Evolutionary conservation across 2,329 filamentous ascomycete genomes (phyloP).

Genomic region (Ophiosphaerella herpotricha): DNA sequence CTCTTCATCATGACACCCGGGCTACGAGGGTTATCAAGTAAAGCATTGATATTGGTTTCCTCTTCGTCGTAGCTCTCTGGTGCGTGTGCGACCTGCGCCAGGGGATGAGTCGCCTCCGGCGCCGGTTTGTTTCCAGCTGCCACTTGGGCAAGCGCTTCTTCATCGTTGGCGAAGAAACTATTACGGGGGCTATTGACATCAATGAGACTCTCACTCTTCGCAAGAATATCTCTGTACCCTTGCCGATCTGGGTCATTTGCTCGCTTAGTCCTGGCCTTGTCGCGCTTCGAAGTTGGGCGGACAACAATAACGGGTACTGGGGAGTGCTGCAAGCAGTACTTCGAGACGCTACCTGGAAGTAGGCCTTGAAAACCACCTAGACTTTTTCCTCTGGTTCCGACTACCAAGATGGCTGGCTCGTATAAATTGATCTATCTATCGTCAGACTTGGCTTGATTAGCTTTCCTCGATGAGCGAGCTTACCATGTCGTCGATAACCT

Average conservation of each 20-base stretch:
- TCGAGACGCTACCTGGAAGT: conserved; percentile 86
- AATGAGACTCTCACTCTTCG: conserved; percentile 64
- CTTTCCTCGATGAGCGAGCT: conserved; percentile 29
- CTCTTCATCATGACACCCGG: conserved; percentile 48
- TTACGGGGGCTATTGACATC: conserved; percentile 54
- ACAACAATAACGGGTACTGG: conserved; percentile 93
- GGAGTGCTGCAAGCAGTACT: conserved; percentile 92
- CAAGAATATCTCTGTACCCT: conserved; percentile 78
- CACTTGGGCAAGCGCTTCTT: conserved; percentile 56
- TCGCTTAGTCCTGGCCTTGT: conserved; percentile 88
- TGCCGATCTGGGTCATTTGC: conserved; percentile 74
- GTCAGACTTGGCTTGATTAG: conserved; percentile 5
- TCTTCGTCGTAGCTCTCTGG: conserved; percentile 25
- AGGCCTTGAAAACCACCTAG: conserved; percentile 85
- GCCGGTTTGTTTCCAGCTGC: conserved; percentile 50
- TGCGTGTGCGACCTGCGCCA: conserved; percentile 35
- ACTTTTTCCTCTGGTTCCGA: conserved; percentile 83
- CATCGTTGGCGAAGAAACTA: conserved; percentile 48
- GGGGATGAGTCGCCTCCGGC: conserved; percentile 31
- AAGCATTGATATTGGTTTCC: conserved; percentile 6
- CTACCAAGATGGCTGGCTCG: conserved; percentile 87
- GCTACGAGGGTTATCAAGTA: conserved; percentile 34
- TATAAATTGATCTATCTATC: conserved; percentile 78
- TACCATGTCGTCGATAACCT: conserved; percentile 89
- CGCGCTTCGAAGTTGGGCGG: conserved; percentile 80